Evolutionary conservation across 2,329 filamentous ascomycete species (phyloP).

Genomic region (Ophiognomonia clavigignenti-juglandacearum): DNA sequence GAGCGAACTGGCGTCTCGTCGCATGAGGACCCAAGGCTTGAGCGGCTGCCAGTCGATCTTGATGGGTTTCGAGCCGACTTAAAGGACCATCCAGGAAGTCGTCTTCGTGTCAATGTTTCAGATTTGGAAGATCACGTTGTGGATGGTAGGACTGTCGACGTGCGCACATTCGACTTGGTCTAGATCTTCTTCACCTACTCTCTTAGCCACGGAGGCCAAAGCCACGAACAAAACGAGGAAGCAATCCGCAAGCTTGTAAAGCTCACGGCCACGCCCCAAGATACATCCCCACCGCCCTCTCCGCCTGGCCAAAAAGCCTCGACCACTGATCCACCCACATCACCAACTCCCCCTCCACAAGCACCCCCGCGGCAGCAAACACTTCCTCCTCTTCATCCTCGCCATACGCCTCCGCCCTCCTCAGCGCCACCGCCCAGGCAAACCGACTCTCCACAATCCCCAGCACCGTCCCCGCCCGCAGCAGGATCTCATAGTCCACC

Average conservation of each 20-base stretch:
- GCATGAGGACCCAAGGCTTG: too few species aligned
- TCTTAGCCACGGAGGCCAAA: not conserved
- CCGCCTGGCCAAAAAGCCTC: slow-evolving; percentile 24
- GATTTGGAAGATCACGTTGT: too few species aligned
- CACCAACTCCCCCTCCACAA: slow-evolving; percentile 4
- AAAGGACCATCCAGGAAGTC: too few species aligned
- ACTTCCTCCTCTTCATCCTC: not conserved
- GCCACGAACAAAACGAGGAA: not conserved
- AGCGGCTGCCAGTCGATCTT: too few species aligned
- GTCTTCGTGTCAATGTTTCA: too few species aligned
- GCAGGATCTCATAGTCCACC: slow-evolving; percentile 46
- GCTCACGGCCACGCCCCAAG: slow-evolving; percentile 14
- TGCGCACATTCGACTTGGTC: too few species aligned
- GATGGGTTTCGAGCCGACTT: too few species aligned
- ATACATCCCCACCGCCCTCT: slow-evolving; percentile 12
- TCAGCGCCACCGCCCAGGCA: slow-evolving; percentile 41
- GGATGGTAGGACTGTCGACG: too few species aligned
- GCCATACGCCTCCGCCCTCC: slow-evolving; percentile 26
- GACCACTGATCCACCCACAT: slow-evolving; percentile 30
- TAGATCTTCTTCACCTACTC: not conserved
- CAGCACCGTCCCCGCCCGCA: slow-evolving; percentile 36
- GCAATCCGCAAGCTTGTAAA: too few species aligned
- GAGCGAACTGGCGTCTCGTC: too few species aligned
- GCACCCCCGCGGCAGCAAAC: slow-evolving; percentile 9
- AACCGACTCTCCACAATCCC: slow-evolving; percentile 41